Base-by-base conservation (phyloP, 192 early-diverging fungal genomes). In the Phycomyces blakesleeanus region DNA sequence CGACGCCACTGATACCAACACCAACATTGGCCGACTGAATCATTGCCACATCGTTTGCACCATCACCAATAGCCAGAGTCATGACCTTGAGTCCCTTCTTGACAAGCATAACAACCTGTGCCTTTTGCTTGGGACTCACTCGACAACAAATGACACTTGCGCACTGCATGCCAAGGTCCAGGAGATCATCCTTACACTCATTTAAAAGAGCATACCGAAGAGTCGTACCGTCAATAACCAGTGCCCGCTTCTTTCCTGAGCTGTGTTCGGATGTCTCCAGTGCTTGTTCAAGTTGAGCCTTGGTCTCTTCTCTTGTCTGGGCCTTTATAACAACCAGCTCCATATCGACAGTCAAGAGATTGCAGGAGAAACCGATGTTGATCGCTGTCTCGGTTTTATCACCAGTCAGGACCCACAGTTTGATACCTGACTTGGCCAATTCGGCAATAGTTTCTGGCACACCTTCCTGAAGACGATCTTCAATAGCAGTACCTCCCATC, bases 321-420 rank as follows among this genome's bases (percentile, higher is more conserved):
- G 76, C 85, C 24, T 82, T 76, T 39, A 98, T 81, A 25, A 94
- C 78, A 7, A 97, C 84, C 14, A 94, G 75, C 62, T 88, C 83
- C 93, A 95, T 96, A 40, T 89, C 87, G 26, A 78, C 76, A 49
- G 86, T 83, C 4, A 98, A 76, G 49, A 99, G 74, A 59, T 95
- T 96, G 78, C 93, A 94, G 15, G 94, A 90, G 59, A 91, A 92
- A 16, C 95, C 96, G 78, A 98, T 98, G 68, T 96, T 96, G 72
- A 98, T 96, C 1, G 96, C 96, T 0, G 96, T 98, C 65, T 97
- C 95, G 50, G 90, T 88, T 76, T 98, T 98, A 79, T 98, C 95
- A 18, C 94, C 96, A 0, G 96, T 98, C 59, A 97, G 78, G 40
- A 98, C 93, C 95, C 96, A 98, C 39, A 97, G 74, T 75, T 95